phyloP scores from a whole-genome alignment of 2,329 filamentous ascomycete species.

The Myriosclerotinia duriaeana region DNA sequence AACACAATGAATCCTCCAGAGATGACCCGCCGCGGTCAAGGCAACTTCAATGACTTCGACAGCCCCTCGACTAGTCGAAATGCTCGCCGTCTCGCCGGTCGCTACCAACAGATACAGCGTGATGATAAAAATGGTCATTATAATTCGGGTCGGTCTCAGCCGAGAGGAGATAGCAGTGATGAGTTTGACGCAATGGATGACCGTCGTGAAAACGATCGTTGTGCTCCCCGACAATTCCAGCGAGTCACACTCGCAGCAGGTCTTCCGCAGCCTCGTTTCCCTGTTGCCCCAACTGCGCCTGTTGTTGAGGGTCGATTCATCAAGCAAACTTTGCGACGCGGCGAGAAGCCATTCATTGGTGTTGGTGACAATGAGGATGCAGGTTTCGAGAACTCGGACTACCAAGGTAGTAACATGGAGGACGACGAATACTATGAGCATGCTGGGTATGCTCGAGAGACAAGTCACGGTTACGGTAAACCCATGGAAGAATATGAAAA shows the following conservation, averaged over 20 bases:
- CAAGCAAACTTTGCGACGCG: slow-evolving; percentile 8
- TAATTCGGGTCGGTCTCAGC: not conserved
- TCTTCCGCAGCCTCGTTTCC: not conserved
- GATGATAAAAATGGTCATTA: not conserved
- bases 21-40: not conserved
- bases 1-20: not conserved
- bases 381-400: not conserved
- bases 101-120: not conserved
- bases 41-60: not conserved
- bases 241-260: slow-evolving; percentile 1
- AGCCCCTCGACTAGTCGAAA: not conserved
- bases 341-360: not conserved
- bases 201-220: not conserved
- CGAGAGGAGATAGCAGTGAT: not conserved
- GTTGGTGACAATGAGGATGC: not conserved
- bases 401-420: not conserved
- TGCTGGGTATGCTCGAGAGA: not conserved
- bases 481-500: slow-evolving; percentile 2
- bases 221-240: not conserved
- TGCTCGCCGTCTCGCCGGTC: not conserved
- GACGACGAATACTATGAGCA: slow-evolving; percentile 3
- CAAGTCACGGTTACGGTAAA: not conserved
- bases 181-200: not conserved
- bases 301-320: slow-evolving; percentile 18
- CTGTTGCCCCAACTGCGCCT: not conserved